Evolutionary conservation across 129 eudicot species (phyloP), one percentile per base, ranked within the genome.

Genomic region (Helianthus tuberosus): DNA sequence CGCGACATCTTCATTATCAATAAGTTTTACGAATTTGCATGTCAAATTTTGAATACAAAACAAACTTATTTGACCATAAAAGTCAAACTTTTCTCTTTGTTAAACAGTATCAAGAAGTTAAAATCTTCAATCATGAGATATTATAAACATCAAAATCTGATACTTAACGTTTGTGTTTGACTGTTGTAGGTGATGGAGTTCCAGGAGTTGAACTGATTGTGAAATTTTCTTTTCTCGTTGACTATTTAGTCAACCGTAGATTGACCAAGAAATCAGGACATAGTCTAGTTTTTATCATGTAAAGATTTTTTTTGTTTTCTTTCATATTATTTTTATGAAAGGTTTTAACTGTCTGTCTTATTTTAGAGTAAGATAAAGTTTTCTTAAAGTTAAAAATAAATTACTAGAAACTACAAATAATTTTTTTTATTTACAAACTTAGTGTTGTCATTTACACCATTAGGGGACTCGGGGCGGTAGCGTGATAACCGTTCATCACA

Each of bases 101-200:
- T 70, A 53, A 35, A 16, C 32, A 51, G 17, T 53, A 53, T 70
- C 23, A 35, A 70, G 12, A 53, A 17, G 43, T 1, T 38, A 38
- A 38, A 36, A 71, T 38, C 39, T 8, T 75, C 38, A 17, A 14
- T n/a, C 51, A 43, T 66, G 38, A 66, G 15, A 1, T 25, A 64
- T 68, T 25, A 64, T 48, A 68, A 70, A 54, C 64, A 49, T 50
- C 60, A 71, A 36, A 11, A 15, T 38, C 29, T 54, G 64, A 12
- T 51, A 43, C 54, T 36, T 43, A 16, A 55, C 9, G 12, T 44
- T 66, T 29, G 15, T 57, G 27, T 25, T 68, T 76, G 62, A 47
- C 59, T 59, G 39, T 76, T 46, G 69, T 76, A 76, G 81, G 68
- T 57, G 65, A 69, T 60, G 68, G 75, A 66, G 39, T 68, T 67